Percentiles rank a stretch among this genome's conserved stretches.
These are phyloP conservation scores for Talaromyces nanjingensis DNA, from an alignment of 495 filamentous ascomycete species.

Conservation along the genomic window DNA sequence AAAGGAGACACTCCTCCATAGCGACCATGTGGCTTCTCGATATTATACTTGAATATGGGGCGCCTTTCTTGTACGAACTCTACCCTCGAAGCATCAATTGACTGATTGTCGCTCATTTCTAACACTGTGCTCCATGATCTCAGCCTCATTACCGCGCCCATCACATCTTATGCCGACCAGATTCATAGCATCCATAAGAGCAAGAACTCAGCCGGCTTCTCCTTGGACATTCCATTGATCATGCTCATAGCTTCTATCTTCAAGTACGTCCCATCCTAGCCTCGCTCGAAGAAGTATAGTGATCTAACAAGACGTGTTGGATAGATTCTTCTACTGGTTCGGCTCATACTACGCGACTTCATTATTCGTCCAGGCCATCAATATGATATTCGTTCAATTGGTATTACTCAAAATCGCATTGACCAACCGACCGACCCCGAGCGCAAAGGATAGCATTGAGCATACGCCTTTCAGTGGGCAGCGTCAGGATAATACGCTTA, in stretches of 20 bases:
- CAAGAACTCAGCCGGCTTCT: slow-evolving; percentile 83
- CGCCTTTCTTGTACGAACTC: slow-evolving; percentile 35
- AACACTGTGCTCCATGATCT: slow-evolving; percentile 9
- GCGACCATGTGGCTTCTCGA: slow-evolving; percentile 33
- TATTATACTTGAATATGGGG: slow-evolving; percentile 38
- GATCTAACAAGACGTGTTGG: slow-evolving; percentile 7
- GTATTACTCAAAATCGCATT: slow-evolving; percentile 85
- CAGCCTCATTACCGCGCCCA: slow-evolving; percentile 69
- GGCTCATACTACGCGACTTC: slow-evolving; percentile 75
- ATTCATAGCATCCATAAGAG: slow-evolving; percentile 79
- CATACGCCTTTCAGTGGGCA: slow-evolving; percentile 33
- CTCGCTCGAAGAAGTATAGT: not conserved
- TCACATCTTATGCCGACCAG: slow-evolving; percentile 87
- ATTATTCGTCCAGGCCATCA: slow-evolving; percentile 74
- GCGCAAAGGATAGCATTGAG: slow-evolving; percentile 45
- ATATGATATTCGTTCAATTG: slow-evolving; percentile 80
- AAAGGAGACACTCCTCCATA: not conserved
- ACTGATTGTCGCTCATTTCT: slow-evolving; percentile 7
- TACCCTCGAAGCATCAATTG: not conserved
- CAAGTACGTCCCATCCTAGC: slow-evolving; percentile 49
- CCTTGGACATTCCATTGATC: slow-evolving; percentile 85
- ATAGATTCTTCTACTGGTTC: slow-evolving; percentile 91
- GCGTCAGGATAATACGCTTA: slow-evolving; percentile 14
- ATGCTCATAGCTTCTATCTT: slow-evolving; percentile 93
- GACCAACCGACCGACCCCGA: slow-evolving; percentile 70